Evolutionary conservation across 192 early-diverging fungal species (phyloP), one percentile per base, ranked within the genome.

Genomic region (Gigaspora rosea): DNA sequence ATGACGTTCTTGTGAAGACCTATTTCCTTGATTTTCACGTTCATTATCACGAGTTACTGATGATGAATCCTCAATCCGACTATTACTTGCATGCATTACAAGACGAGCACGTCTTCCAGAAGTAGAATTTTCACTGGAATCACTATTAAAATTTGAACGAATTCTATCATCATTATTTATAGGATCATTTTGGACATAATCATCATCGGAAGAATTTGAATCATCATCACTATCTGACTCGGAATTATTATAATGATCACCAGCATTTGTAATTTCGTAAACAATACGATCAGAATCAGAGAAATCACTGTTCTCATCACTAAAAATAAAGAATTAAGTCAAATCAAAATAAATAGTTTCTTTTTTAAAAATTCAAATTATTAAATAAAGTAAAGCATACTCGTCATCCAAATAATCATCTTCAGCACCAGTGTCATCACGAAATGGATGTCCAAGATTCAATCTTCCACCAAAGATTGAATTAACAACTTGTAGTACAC

Each of bases 371-470:
- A 50, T 15, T 33, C 27, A 0, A 27, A 27, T 27, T 27, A 27
- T 27, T 27, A 27, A 27, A 27, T 27, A 27, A 69, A n/a, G n/a
- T 50, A 22, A 51, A 32, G 32, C 67, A 13, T 51, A 69, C 67
- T 69, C 67, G 27, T 48, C 49, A 15, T 69, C 67, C 27, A 50
- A 69, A 69, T 27, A 69, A 32, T 69, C 67, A 32, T 69, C 67
- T 69, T 69, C 67, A 10, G 48, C 20, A 15, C 48, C 67, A 15
- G 49, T 69, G 32, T 69, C 67, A 69, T 69, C 36, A 36, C 67
- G 67, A 12, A 69, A 69, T 20, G 67, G 67, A 69, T 69, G 67
- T 32, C 67, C 67, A 50, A 69, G 67, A 18, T 69, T 69, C 22
- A 69, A 51, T 69, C 67, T 69, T 22, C 67, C 67, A 32, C 67